Percentiles rank a stretch among this genome's conserved stretches.
Conservation (phyloP, 164 flowering plant genomes). For the Vitis rupestris region DNA sequence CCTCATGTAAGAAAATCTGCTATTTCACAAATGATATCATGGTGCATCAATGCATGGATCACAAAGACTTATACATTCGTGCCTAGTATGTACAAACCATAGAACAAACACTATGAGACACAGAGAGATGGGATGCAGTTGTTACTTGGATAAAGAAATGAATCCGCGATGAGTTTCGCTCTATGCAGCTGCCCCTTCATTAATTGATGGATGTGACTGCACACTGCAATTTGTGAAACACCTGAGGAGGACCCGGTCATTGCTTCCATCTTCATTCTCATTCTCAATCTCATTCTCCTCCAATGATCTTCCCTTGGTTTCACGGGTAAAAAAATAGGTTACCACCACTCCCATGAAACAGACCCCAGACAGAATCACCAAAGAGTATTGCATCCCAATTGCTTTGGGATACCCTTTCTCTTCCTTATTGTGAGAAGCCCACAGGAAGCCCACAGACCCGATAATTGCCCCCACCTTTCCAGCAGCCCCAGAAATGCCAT, state of each 20-base stretch:
- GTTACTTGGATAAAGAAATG: too few relatives aligned
- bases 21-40: too few relatives aligned
- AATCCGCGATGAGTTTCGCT: neutral
- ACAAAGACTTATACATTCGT: too few relatives aligned
- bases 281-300: slow-evolving; percentile 72
- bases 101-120: too few relatives aligned
- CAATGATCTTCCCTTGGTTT: slow-evolving; percentile 61
- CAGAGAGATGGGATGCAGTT: too few relatives aligned
- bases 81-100: too few relatives aligned
- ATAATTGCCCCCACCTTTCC: slow-evolving; percentile 68
- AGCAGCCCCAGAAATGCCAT: slow-evolving; percentile 59
- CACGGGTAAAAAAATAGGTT: slow-evolving; percentile 47
- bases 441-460: slow-evolving; percentile 52
- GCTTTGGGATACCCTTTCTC: slow-evolving; percentile 18
- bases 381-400: slow-evolving; percentile 28
- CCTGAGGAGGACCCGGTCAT: slow-evolving; percentile 1
- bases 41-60: too few relatives aligned
- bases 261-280: slow-evolving; percentile 30
- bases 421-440: slow-evolving; percentile 36
- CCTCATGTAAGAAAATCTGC: too few relatives aligned
- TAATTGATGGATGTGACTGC: neutral
- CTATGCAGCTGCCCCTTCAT: neutral
- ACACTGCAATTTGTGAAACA: neutral
- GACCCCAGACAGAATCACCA: slow-evolving; percentile 42
- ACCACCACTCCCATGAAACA: slow-evolving; percentile 40